Base-by-base conservation (phyloP, 805 yeast species). In the Tetrapisispora fleetii region DNA sequence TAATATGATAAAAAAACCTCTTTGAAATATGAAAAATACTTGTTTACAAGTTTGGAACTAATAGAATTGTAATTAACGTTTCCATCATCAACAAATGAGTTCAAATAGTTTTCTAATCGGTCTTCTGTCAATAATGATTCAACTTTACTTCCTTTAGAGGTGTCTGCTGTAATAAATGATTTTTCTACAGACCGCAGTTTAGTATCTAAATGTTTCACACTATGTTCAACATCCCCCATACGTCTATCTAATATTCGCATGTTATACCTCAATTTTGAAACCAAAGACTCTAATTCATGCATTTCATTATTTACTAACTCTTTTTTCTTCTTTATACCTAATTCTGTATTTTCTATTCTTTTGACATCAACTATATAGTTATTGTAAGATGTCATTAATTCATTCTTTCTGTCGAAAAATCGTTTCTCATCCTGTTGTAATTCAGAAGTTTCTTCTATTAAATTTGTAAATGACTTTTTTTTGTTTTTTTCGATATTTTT, bases 201-300 rank as follows among this genome's bases (percentile, higher is more conserved):
- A 2, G 47, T 37, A 41, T 65, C 66, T 62, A 78, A 77, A 36
- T 71, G 60, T 42, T 71, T 67, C 48, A 79, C 72, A 41, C 80
- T 73, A 27, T 80, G 81, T 55, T 81, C 85, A 8, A 83, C 81
- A 55, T 85, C 93, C 40, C 77, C 73, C 43, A 85, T 74, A 54
- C 83, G 80, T 21, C 76, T 74, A 32, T 74, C 74, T 30, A 85
- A 62, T 39, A 81, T 67, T 19, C 84, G 65, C 41, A 80, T 67
- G 58, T 85, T 91, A 60, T 85, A 85, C 54, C 79, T 77, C 45
- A 85, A 61, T 52, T 81, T 70, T 2, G 85, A 80, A 33, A 78
- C 75, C 45, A 78, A 65, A 9, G 81, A 75, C 45, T 75, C 77
- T 17, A 80, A 67, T 50, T 80, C 83, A 24, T 65, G 60, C 46